phyloP scores from a whole-genome alignment of 441 rosid genomes.

The Populus hybrid region DNA sequence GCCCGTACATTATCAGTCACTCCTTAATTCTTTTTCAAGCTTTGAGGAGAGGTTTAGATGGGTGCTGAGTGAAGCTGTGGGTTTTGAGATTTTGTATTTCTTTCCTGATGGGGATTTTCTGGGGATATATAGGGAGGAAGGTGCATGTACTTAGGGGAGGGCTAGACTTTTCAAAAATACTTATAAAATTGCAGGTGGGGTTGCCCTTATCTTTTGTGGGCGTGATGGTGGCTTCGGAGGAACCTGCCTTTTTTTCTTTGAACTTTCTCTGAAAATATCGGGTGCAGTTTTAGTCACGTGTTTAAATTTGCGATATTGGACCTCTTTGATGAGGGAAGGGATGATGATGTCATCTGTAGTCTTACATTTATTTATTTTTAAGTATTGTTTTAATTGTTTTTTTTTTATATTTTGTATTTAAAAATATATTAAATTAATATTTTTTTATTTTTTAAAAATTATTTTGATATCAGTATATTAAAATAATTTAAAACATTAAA shows the following conservation, averaged over 20 bases:
- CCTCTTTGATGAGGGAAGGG: background rate
- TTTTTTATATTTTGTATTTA: too few species aligned
- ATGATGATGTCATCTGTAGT: constrained; percentile 20
- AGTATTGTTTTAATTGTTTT: too few species aligned
- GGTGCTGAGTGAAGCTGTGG: background rate
- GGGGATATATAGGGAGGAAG: constrained; percentile 20
- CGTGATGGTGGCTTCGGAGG: background rate
- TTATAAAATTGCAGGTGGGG: background rate
- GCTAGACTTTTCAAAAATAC: background rate
- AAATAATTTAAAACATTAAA: too few species aligned
- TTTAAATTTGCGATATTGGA: background rate
- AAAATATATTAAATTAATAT: too few species aligned
- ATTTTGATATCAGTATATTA: too few species aligned
- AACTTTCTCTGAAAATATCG: constrained; percentile 2
- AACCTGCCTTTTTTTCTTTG: constrained; percentile 20
- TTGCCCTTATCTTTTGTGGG: background rate
- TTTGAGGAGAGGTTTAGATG: background rate
- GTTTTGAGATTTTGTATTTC: background rate
- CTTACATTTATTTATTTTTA: background rate
- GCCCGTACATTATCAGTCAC: constrained; percentile 29
- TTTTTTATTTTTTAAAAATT: too few species aligned
- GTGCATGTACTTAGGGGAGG: constrained; percentile 26
- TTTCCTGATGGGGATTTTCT: background rate
- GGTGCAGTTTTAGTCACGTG: constrained; percentile 13
- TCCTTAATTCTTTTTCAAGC: too few species aligned